Evolutionary conservation across 805 yeast genomes (phyloP), one percentile per base, ranked within the genome.

Genomic region (Yarrowia deformans): DNA sequence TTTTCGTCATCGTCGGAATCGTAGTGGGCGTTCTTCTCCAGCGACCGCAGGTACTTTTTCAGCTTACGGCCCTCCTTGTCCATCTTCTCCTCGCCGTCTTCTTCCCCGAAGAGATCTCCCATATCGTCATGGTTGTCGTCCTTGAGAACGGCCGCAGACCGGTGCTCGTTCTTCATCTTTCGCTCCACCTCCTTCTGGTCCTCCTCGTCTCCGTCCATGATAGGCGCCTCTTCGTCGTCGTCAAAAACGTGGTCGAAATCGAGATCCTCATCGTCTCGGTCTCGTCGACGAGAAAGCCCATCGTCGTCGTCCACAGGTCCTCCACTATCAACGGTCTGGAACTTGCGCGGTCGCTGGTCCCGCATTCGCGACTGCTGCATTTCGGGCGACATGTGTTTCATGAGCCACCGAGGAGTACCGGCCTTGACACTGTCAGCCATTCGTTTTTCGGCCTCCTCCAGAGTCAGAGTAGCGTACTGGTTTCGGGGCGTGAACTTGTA

Each of bases 171-270:
- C 70, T 79, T 79, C 72, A 79, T 76, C 60, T 78, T 76, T 43
- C 76, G 86, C 78, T 95, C 97, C 66, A 93, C 90, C 71, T 92
- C 90, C 77, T 90, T 93, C 77, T 91, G 90, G 76, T 95, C 98
- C 75, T 95, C 97, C 76, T 94, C 98, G 71, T 93, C 84, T 58
- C 97, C 97, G 75, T 94, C 98, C 83, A 94, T 87, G 70, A 95
- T 90, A 37, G 99, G 99, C 1, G 98, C 98, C 77, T 94, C 99
- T 80, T 95, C 99, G 78, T 95, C 99, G 78, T 95, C 99, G 35
- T 95, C 98, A 79, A 95, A 95, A 77, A 93, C 98, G 77, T 95
- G 98, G 73, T 95, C 98, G 75, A 84, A 94, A 79, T 94, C 99
- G 75, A 95, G 81, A 75, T 93, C 98, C 72, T 93, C 98, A 72